phyloP scores from a whole-genome alignment of 768 basidiomycete genomes.

The Cytidiella melzeri region DNA sequence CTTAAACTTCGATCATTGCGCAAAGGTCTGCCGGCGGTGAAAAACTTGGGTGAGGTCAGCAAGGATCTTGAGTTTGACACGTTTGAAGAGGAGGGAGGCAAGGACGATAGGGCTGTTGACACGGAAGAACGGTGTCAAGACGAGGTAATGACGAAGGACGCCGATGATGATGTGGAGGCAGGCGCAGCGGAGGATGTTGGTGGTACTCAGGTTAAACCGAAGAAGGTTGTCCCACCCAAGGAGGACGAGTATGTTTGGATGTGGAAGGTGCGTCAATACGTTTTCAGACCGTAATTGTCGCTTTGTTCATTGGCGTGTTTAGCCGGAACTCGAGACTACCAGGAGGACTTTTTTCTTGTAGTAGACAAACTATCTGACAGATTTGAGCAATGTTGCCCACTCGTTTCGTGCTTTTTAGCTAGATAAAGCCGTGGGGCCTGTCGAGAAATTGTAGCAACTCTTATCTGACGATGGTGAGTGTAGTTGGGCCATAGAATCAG shows the following conservation, averaged over 20 bases:
- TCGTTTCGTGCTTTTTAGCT: too few relatives aligned
- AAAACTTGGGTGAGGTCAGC: constrained; percentile 57
- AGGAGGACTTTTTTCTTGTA: constrained; percentile 89
- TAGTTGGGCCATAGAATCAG: too few relatives aligned
- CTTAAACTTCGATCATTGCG: constrained; percentile 87
- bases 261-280: constrained; percentile 67
- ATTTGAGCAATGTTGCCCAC: too few relatives aligned
- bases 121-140: too few relatives aligned
- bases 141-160: too few relatives aligned
- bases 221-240: constrained; percentile 48
- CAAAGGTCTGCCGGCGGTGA: constrained; percentile 82
- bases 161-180: constrained; percentile 18
- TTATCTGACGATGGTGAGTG: too few relatives aligned
- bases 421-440: too few relatives aligned
- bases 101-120: constrained; percentile 15
- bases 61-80: constrained; percentile 49
- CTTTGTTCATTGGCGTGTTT: constrained; percentile 9
- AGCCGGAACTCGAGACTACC: constrained; percentile 93
- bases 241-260: constrained; percentile 81
- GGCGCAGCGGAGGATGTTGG: constrained; percentile 22
- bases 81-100: constrained; percentile 28
- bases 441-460: too few relatives aligned
- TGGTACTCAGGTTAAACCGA: constrained; percentile 8
- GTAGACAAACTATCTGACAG: too few relatives aligned
- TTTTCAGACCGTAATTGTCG: background rate